Conservation (phyloP, 805 yeast species). For the Groenewaldozyma salmanticensis region DNA sequence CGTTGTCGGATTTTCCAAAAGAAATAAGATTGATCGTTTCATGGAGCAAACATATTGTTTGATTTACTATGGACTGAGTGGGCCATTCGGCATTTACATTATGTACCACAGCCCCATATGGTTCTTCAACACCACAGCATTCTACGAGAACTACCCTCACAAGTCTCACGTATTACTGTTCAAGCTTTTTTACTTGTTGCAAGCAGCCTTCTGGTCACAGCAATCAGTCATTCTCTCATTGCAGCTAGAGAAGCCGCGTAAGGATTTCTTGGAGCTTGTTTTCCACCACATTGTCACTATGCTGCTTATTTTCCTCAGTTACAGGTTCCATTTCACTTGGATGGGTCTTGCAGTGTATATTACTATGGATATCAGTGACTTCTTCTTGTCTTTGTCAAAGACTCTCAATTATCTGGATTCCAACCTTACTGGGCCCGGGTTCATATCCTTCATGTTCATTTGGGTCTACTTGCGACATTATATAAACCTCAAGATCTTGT, state of each 20-base stretch:
- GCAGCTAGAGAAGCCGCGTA: constrained; percentile 90
- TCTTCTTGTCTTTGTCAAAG: constrained; percentile 76
- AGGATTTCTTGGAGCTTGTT: constrained; percentile 83
- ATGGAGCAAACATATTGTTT: constrained; percentile 88
- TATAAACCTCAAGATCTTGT: constrained; percentile 63
- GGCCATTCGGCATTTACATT: constrained; percentile 82
- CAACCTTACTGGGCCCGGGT: constrained; percentile 50
- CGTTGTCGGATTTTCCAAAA: constrained; percentile 39
- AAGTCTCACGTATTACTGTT: constrained; percentile 54
- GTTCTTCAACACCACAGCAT: constrained; percentile 77
- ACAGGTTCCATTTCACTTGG: constrained; percentile 92
- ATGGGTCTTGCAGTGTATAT: constrained; percentile 86
- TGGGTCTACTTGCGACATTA: constrained; percentile 92
- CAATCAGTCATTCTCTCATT: constrained; percentile 76
- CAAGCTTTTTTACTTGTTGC: constrained; percentile 78
- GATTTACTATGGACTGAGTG: constrained; percentile 67
- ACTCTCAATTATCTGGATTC: constrained; percentile 80
- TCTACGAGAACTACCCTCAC: constrained; percentile 81
- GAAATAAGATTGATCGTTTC: constrained; percentile 62
- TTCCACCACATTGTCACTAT: constrained; percentile 91
- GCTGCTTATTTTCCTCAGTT: constrained; percentile 74
- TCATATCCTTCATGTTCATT: constrained; percentile 50
- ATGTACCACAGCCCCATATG: constrained; percentile 80
- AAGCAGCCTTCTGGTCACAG: constrained; percentile 97
- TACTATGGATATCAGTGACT: constrained; percentile 94